These are phyloP conservation scores for Cladophialophora immunda DNA, from an alignment of 2,329 filamentous ascomycete genomes.

Conservation along the genomic window DNA sequence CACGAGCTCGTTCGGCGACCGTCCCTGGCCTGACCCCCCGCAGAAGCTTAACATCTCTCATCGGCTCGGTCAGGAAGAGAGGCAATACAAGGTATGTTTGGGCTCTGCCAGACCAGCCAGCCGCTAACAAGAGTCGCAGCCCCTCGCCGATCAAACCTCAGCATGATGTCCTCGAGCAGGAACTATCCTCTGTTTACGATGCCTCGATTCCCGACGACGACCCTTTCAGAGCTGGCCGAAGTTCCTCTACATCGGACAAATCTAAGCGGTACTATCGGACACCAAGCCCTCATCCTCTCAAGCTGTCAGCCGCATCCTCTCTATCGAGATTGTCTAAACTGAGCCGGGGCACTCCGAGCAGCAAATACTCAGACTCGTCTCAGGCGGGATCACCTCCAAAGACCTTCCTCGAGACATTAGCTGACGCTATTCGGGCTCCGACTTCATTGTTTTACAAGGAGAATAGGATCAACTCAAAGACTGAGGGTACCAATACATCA, in stretches of 20 bases:
- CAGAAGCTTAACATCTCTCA: constrained; percentile 31
- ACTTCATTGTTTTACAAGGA: constrained; percentile 35
- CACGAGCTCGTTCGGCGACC: constrained; percentile 24
- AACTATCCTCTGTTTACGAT: constrained; percentile 25
- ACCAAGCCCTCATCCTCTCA: constrained; percentile 35
- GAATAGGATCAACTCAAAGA: constrained; percentile 15
- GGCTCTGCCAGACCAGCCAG: background rate
- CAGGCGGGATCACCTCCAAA: constrained; percentile 24
- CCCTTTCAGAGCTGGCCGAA: constrained; percentile 5
- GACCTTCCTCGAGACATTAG: constrained; percentile 33
- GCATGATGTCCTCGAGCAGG: constrained; percentile 22
- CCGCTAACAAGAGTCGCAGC: constrained; percentile 11
- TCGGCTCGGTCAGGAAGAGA: constrained; percentile 26
- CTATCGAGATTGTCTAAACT: constrained; percentile 12
- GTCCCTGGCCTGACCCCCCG: constrained; percentile 24
- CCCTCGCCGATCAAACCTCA: constrained; percentile 10
- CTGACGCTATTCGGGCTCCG: constrained; percentile 29
- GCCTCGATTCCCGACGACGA: constrained; percentile 15
- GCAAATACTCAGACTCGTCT: constrained; percentile 21
- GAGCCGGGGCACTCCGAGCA: constrained; percentile 7
- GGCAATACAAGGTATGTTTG: constrained; percentile 17
- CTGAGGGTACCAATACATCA: background rate
- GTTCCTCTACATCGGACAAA: constrained; percentile 8
- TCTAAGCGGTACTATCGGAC: constrained; percentile 20
- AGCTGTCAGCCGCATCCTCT: constrained; percentile 15